Conservation (phyloP, 1,284 basidiomycete genomes). For the Gomphus bonarii region DNA sequence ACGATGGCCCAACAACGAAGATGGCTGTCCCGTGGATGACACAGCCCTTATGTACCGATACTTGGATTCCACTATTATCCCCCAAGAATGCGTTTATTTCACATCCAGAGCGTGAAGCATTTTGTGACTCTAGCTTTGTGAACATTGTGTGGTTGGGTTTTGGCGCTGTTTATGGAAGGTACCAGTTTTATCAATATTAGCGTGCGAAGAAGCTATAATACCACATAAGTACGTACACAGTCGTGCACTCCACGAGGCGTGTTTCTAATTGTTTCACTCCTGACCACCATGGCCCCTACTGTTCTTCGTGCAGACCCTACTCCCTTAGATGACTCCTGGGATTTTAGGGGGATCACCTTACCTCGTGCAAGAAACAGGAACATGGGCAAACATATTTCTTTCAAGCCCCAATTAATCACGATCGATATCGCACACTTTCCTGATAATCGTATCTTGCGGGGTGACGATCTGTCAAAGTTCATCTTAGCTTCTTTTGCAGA, state of each 20-base stretch:
- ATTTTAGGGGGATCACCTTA: constrained; percentile 30
- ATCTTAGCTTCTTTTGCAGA: constrained; percentile 42
- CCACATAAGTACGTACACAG: too few relatives aligned
- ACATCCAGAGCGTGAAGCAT: background rate
- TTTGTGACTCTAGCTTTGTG: too few relatives aligned
- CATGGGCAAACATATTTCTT: constrained; percentile 39
- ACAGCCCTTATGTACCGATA: too few relatives aligned
- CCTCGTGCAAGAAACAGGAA: constrained; percentile 18
- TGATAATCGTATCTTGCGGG: constrained; percentile 44
- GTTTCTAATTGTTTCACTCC: background rate
- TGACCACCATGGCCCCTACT: constrained; percentile 23
- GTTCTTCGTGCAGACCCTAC: constrained; percentile 32
- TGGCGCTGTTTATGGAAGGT: too few relatives aligned
- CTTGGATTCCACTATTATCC: too few relatives aligned
- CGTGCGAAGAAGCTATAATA: too few relatives aligned
- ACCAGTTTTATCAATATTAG: too few relatives aligned
- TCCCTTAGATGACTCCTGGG: constrained; percentile 41
- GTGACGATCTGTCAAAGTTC: constrained; percentile 45
- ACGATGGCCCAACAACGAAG: constrained; percentile 49
- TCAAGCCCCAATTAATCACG: constrained; percentile 37
- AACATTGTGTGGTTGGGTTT: too few relatives aligned
- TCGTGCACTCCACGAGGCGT: too few relatives aligned
- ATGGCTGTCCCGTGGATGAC: constrained; percentile 11
- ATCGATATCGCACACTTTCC: constrained; percentile 39
- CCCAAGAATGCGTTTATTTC: too few relatives aligned